phyloP scores from a whole-genome alignment of 352 stramenopile genomes.

The Stephanocyclus meneghinianus region DNA sequence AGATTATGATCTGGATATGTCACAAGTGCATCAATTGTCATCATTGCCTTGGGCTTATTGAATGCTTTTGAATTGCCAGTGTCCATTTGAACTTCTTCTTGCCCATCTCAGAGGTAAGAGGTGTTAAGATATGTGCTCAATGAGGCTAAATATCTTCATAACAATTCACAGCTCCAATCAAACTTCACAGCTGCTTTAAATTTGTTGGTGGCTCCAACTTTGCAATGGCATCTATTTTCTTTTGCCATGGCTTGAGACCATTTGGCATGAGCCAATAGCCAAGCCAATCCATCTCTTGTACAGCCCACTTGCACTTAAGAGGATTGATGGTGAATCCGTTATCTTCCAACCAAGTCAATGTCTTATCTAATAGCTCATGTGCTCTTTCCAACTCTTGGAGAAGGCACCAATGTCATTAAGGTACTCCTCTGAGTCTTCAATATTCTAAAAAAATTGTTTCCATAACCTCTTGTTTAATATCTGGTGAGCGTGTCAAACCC shows the following conservation, averaged over 20 bases:
- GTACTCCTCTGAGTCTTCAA: too few species aligned
- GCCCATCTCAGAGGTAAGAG: neutral
- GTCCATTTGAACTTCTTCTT: conserved; percentile 22
- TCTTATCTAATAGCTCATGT: conserved; percentile 20
- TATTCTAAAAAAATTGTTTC: too few species aligned
- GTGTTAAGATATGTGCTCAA: conserved; percentile 36
- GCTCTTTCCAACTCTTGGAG: conserved; percentile 24
- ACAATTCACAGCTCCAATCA: conserved; percentile 47
- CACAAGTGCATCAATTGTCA: neutral
- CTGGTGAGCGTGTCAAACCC: too few species aligned
- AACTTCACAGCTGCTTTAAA: conserved; percentile 33
- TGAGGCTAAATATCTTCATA: conserved; percentile 54
- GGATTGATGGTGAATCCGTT: conserved; percentile 43
- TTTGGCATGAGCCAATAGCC: conserved; percentile 38
- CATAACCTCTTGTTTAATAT: too few species aligned
- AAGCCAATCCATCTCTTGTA: conserved; percentile 3
- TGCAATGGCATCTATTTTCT: conserved; percentile 52
- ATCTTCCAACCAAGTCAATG: conserved; percentile 34
- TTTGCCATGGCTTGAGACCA: conserved; percentile 49
- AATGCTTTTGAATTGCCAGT: conserved; percentile 5
- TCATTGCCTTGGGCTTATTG: neutral
- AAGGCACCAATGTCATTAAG: too few species aligned
- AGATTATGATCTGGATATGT: neutral
- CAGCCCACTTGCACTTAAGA: conserved; percentile 54
- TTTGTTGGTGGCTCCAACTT: conserved; percentile 13